Conservation (phyloP, 148 eudicot genomes). For the Beta vulgaris region DNA sequence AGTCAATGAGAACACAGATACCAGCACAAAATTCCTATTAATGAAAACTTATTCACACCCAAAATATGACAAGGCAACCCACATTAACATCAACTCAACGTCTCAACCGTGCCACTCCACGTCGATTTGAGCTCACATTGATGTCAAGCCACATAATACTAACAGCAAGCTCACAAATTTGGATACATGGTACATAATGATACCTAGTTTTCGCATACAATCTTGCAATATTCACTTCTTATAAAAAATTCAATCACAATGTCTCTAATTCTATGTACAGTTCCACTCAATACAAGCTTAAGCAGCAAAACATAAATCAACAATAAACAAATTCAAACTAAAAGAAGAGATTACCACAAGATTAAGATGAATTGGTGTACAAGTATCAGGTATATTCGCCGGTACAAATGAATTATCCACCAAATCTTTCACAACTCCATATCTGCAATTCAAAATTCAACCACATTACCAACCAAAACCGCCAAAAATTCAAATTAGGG, state of each 20-base stretch:
- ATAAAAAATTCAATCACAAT: neutral
- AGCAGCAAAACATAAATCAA: neutral
- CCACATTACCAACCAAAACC: neutral
- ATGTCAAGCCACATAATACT: neutral
- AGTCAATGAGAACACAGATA: neutral
- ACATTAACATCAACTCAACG: neutral
- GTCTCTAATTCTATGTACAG: neutral
- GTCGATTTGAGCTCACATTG: neutral
- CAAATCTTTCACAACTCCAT: constrained; percentile 55
- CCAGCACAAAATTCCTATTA: neutral
- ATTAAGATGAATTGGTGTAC: constrained; percentile 85
- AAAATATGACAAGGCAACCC: neutral
- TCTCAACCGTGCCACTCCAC: too few relatives aligned
- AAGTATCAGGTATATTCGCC: constrained; percentile 58
- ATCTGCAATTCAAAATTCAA: constrained; percentile 39
- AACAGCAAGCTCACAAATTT: neutral
- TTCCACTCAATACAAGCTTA: neutral
- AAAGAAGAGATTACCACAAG: constrained; percentile 66
- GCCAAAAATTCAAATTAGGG: neutral
- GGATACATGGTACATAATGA: neutral
- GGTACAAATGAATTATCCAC: constrained; percentile 48
- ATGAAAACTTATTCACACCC: neutral
- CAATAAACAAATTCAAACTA: neutral
- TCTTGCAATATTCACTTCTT: neutral
- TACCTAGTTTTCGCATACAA: neutral